phyloP scores from a whole-genome alignment of 306 rosid species.

The Lathyrus sativus region DNA sequence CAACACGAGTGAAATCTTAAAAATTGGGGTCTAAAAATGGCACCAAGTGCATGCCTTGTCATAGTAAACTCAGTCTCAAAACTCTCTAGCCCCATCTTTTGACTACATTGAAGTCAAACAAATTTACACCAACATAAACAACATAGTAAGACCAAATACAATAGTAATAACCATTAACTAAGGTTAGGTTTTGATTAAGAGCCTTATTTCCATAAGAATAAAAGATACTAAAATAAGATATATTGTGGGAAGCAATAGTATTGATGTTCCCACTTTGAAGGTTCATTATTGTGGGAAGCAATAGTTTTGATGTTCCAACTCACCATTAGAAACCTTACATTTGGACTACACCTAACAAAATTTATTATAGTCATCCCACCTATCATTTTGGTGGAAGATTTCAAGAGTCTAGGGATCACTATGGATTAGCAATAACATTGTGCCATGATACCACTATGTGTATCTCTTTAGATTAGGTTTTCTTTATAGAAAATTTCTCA shows the following conservation, averaged over 20 bases:
- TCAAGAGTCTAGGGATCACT: slow-evolving; percentile 17
- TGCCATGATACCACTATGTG: slow-evolving; percentile 2
- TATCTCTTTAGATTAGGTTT: neutral
- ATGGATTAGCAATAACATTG: slow-evolving; percentile 26
- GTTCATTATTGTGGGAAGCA: slow-evolving; percentile 25
- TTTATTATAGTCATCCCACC: slow-evolving; percentile 4
- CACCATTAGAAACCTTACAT: slow-evolving; percentile 33
- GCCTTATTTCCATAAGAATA: too few relatives aligned
- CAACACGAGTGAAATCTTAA: neutral
- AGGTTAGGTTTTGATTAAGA: too few relatives aligned
- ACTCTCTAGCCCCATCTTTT: neutral
- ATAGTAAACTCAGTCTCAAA: neutral
- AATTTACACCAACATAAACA: neutral
- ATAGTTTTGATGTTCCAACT: slow-evolving; percentile 36
- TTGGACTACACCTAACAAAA: slow-evolving; percentile 29
- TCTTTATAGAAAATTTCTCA: too few relatives aligned
- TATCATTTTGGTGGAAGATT: slow-evolving; percentile 25
- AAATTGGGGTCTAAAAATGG: slow-evolving; percentile 10
- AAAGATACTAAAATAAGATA: too few relatives aligned
- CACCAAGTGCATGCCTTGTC: neutral
- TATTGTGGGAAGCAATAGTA: slow-evolving; percentile 19
- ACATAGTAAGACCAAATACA: too few relatives aligned
- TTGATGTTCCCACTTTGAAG: slow-evolving; percentile 36
- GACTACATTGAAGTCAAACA: neutral
- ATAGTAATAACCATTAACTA: neutral